Evolutionary conservation across 805 yeast species (phyloP).

Genomic region (Starmerella khaoyaiensis): DNA sequence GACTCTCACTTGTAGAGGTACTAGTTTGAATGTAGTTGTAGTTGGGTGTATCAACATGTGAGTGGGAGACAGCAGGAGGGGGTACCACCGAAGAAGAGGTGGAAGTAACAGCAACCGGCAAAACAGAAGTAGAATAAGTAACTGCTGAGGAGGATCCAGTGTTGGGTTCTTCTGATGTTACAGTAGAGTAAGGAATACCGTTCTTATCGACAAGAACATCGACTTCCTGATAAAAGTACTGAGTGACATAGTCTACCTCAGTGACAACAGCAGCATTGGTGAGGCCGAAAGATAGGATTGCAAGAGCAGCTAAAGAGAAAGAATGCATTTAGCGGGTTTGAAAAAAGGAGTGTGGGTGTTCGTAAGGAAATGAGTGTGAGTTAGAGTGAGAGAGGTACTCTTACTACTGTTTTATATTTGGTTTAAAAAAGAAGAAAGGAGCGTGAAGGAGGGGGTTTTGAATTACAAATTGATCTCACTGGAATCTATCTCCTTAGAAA

Average conservation of each 20-base stretch:
- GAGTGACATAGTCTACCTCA: slow-evolving; percentile 17
- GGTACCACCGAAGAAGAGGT: slow-evolving; percentile 1
- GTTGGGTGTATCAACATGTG: neutral
- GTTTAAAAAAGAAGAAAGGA: too few species aligned
- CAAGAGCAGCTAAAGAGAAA: too few species aligned
- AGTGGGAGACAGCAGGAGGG: neutral
- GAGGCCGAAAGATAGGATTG: neutral
- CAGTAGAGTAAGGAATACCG: slow-evolving; percentile 20
- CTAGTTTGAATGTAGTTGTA: slow-evolving; percentile 4
- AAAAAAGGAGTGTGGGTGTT: too few species aligned
- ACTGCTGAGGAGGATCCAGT: neutral
- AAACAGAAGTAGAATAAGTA: neutral
- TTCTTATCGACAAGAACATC: slow-evolving; percentile 20
- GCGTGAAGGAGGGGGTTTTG: too few species aligned
- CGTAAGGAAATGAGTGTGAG: too few species aligned
- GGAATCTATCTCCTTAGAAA: too few species aligned
- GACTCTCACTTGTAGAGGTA: neutral
- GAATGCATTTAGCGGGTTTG: too few species aligned
- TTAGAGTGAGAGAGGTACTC: too few species aligned
- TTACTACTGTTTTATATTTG: too few species aligned
- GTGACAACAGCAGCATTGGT: slow-evolving; percentile 21
- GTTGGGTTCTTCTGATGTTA: slow-evolving; percentile 1
- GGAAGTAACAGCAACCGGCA: slow-evolving; percentile 3
- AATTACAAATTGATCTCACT: too few species aligned
- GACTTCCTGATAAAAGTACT: slow-evolving; percentile 18